Evolutionary conservation across 1,139 yeast genomes (phyloP).

Genomic region (Blastobotrys ciferrii): DNA sequence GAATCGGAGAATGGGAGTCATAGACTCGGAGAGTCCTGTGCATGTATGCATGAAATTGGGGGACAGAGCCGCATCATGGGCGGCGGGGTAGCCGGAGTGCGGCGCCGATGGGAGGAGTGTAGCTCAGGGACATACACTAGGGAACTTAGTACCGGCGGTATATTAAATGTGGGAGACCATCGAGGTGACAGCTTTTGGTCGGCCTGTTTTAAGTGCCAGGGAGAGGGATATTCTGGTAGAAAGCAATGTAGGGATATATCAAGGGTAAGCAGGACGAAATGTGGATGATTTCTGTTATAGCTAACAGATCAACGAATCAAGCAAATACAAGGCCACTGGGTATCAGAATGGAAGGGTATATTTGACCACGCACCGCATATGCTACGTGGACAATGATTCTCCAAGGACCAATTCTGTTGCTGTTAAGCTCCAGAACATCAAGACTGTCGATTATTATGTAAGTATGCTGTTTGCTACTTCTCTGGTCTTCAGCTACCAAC

Average conservation of each 20-base stretch:
- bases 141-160: too few relatives aligned
- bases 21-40: too few relatives aligned
- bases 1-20: too few relatives aligned
- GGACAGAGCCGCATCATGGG: too few relatives aligned
- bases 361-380: conserved; percentile 67
- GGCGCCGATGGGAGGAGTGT: too few relatives aligned
- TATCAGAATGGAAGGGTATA: conserved; percentile 78
- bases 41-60: too few relatives aligned
- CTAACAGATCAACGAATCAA: not conserved
- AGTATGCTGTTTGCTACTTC: conserved; percentile 3
- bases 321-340: conserved; percentile 57
- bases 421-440: conserved; percentile 49
- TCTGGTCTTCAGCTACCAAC: conserved; percentile 19
- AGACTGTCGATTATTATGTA: conserved; percentile 47
- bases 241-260: conserved; percentile 36
- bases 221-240: conserved; percentile 45
- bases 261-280: too few relatives aligned
- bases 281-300: too few relatives aligned
- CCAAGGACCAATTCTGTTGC: conserved; percentile 48
- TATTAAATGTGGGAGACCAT: conserved; percentile 44
- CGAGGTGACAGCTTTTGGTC: conserved; percentile 46
- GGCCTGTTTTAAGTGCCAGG: conserved; percentile 45
- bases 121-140: too few relatives aligned
- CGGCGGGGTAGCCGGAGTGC: too few relatives aligned
- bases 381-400: conserved; percentile 61